Conservation (phyloP, 805 yeast species). For the Maudiozyma barnettii region DNA sequence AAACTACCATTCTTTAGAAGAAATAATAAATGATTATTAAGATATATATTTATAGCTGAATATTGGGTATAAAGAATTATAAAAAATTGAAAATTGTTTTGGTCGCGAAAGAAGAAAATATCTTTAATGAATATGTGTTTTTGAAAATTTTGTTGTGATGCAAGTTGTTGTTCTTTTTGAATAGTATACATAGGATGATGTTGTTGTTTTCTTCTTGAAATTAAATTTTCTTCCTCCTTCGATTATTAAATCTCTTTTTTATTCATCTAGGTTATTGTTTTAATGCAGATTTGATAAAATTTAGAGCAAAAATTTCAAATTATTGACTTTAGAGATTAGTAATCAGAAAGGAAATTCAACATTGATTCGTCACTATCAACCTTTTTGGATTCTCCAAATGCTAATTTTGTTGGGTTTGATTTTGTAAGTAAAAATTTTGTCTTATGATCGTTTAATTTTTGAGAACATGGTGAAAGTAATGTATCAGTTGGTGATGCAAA, state of each 20-base stretch:
- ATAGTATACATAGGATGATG: no score
- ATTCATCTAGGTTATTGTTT: no score
- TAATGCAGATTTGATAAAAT: not conserved
- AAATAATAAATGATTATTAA: not conserved
- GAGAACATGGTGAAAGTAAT: conserved; percentile 48
- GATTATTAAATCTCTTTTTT: no score
- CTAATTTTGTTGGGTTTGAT: conserved; percentile 19
- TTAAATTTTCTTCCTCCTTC: no score
- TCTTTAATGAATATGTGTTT: no score
- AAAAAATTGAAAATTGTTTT: no score
- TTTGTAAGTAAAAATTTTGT: conserved; percentile 17
- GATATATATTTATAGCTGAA: not conserved
- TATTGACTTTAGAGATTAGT: not conserved
- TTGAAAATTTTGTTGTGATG: no score
- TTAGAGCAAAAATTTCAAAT: not conserved
- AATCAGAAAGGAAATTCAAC: conserved; percentile 4
- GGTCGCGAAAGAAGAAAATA: no score
- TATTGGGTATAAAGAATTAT: not conserved
- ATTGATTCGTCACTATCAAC: not conserved
- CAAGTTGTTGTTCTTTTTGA: no score
- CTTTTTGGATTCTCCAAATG: conserved; percentile 3
- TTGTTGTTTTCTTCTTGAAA: no score
- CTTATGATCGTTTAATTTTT: conserved; percentile 43
- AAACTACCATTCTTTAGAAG: conserved; percentile 1
- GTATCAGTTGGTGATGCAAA: conserved; percentile 51